These are phyloP conservation scores for Agroathelia rolfsii DNA, from an alignment of 1,284 basidiomycete genomes.

Conservation along the genomic window DNA sequence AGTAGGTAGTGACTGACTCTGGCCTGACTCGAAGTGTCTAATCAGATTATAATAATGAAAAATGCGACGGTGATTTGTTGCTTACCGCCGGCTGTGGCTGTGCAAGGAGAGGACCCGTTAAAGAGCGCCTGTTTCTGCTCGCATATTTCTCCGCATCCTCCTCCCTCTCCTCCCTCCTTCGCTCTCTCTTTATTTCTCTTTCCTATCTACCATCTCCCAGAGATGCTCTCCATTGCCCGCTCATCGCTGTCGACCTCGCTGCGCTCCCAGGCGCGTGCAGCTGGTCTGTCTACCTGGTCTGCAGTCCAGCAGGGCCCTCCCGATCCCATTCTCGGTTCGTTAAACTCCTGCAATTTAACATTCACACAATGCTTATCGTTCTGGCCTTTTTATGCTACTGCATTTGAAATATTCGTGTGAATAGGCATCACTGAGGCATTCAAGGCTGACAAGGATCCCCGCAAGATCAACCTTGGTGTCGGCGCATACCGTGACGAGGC, in stretches of 20 bases:
- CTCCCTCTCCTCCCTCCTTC: no score
- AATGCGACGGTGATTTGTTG: no score
- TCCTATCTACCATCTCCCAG: constrained; percentile 11
- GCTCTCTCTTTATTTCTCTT: constrained; percentile 11
- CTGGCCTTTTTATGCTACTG: constrained; percentile 4
- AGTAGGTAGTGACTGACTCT: no score
- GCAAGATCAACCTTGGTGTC: constrained; percentile 96
- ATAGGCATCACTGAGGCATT: constrained; percentile 86
- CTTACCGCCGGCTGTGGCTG: no score
- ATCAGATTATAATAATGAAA: no score
- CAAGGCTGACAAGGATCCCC: constrained; percentile 84
- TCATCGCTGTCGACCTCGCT: constrained; percentile 23
- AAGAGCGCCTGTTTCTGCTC: no score
- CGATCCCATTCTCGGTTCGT: constrained; percentile 85
- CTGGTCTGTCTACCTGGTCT: constrained; percentile 67
- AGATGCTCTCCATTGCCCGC: constrained; percentile 38
- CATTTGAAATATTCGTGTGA: constrained; percentile 2
- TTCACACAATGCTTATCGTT: constrained; percentile 6
- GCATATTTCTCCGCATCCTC: no score
- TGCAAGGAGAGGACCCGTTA: no score
- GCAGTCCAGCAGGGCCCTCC: constrained; percentile 83
- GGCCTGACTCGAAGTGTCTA: no score
- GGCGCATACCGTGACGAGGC: constrained; percentile 90
- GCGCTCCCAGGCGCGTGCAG: constrained; percentile 28
- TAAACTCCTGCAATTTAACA: no score